These are phyloP conservation scores for Articulospora tetracladia DNA, from an alignment of 495 filamentous ascomycete species.

Conservation along the genomic window DNA sequence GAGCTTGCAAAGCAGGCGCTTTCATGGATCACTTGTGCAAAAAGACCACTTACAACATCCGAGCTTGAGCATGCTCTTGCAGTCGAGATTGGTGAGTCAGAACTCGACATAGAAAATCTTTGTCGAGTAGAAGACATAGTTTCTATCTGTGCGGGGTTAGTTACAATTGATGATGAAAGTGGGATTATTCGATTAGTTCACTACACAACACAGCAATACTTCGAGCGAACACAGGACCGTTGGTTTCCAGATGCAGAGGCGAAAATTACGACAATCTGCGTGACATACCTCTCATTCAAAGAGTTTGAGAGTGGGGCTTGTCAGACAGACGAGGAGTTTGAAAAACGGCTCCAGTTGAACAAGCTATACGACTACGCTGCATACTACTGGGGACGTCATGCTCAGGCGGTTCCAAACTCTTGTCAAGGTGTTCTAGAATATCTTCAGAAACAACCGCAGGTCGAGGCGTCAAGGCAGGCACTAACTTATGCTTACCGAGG, in stretches of 20 bases:
- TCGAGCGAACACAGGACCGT: slow-evolving; percentile 31
- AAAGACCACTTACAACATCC: slow-evolving; percentile 16
- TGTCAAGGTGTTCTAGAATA: not conserved
- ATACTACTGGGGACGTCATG: slow-evolving; percentile 35
- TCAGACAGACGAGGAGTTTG: slow-evolving; percentile 26
- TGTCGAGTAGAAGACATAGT: slow-evolving; percentile 29
- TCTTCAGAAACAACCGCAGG: not conserved
- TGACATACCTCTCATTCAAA: slow-evolving; percentile 38
- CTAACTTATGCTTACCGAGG: not conserved
- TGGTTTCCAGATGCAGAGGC: slow-evolving; percentile 35
- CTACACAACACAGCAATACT: slow-evolving; percentile 52
- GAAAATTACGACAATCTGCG: slow-evolving; percentile 34
- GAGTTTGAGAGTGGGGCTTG: slow-evolving; percentile 14
- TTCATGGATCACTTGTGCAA: slow-evolving; percentile 21
- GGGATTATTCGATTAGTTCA: slow-evolving; percentile 49
- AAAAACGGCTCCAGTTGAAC: slow-evolving; percentile 18
- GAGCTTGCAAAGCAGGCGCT: slow-evolving; percentile 13
- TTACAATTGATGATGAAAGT: slow-evolving; percentile 45
- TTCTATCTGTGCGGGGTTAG: slow-evolving; percentile 48
- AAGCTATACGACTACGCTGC: slow-evolving; percentile 14
- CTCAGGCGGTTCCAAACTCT: slow-evolving; percentile 13
- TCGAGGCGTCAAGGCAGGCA: not conserved
- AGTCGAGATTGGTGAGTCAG: slow-evolving; percentile 17
- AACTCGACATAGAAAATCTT: slow-evolving; percentile 32
- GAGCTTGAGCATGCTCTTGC: slow-evolving; percentile 21